Evolutionary conservation across 164 flowering plant species (phyloP), one percentile per base, ranked within the genome.

Genomic region (Macadamia tetraphylla): DNA sequence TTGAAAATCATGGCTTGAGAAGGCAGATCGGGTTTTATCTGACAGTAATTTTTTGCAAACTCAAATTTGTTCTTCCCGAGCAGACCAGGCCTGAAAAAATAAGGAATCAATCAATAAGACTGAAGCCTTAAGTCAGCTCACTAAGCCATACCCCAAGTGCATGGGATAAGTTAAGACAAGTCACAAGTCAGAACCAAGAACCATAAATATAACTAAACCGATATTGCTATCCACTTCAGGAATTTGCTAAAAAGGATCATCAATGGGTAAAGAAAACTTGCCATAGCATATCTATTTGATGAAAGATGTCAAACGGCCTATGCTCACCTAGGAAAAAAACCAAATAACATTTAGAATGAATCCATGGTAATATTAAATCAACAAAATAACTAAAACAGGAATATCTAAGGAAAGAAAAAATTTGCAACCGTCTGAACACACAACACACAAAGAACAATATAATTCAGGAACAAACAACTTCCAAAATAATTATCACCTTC

Each of bases 241-340:
- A 46, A 15, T 30, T 18, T 29, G 31, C 64, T 3, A 11, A 9
- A 67, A 13, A 6, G n/a, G 52, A 51, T 30, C 40, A 15, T 9
- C 44, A 61, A 46, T 35, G 64, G 23, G 67, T 46, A 58, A 55
- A 76, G 52, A 66, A 67, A 63, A 81, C 86, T 92, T 81, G 69
- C 99, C 99, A 95, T 68, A 95, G 69, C 78, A 92, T 84, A 75
- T 95, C 82, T 77, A 95, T 86, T 81, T 95, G 99, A 84, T 92
- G 88, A 77, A 84, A 95, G 72, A 95, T 90, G 88, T 95, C 99
- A 74, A 60, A 95, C 7, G 99, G 97, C 85, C 99, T 94, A 82
- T 73, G 73, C 72, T 82, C 95, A 85, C 89, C 94, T 86, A 89
- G 85, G 84, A 83, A 71, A 73, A 78, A 68, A 72, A 65, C 62